Percentiles rank a stretch among this genome's conserved stretches.
Evolutionary conservation across 2,329 filamentous ascomycete genomes (phyloP).

Genomic region (Alternaria brassicicola): DNA sequence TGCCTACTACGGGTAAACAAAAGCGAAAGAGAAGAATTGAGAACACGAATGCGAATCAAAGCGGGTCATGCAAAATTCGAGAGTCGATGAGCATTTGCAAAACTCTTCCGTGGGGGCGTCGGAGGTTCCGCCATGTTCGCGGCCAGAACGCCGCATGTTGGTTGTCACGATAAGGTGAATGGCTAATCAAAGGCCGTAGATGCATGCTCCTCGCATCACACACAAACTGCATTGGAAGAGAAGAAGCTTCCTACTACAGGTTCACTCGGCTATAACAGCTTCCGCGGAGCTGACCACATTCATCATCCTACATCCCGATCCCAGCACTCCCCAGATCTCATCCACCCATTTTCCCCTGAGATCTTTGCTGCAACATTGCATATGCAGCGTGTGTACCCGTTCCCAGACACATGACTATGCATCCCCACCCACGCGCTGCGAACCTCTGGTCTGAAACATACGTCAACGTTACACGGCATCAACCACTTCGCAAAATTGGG

Average conservation of each 20-base stretch:
- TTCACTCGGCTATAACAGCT: not conserved
- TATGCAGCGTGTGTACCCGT: conserved; percentile 20
- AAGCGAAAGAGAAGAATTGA: conserved; percentile 8
- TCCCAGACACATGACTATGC: conserved; percentile 15
- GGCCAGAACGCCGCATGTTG: not conserved
- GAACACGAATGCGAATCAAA: conserved; percentile 12
- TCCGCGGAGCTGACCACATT: not conserved
- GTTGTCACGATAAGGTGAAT: not conserved
- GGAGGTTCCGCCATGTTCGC: not conserved
- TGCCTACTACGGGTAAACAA: conserved; percentile 3
- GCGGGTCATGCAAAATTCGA: not conserved
- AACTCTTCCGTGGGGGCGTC: not conserved
- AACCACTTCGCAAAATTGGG: conserved; percentile 6
- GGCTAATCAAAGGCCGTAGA: not conserved
- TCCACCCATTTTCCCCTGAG: conserved; percentile 8
- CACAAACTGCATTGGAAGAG: not conserved
- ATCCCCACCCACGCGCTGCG: conserved; percentile 15
- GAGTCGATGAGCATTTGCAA: not conserved
- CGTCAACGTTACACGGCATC: conserved; percentile 7
- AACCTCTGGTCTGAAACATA: conserved; percentile 22
- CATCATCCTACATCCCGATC: conserved; percentile 8
- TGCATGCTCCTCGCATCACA: not conserved
- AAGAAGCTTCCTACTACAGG: not conserved
- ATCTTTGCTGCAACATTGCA: conserved; percentile 20
- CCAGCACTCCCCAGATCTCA: conserved; percentile 4